phyloP scores from a whole-genome alignment of 2,329 filamentous ascomycete genomes.

The Alternaria gaisen region DNA sequence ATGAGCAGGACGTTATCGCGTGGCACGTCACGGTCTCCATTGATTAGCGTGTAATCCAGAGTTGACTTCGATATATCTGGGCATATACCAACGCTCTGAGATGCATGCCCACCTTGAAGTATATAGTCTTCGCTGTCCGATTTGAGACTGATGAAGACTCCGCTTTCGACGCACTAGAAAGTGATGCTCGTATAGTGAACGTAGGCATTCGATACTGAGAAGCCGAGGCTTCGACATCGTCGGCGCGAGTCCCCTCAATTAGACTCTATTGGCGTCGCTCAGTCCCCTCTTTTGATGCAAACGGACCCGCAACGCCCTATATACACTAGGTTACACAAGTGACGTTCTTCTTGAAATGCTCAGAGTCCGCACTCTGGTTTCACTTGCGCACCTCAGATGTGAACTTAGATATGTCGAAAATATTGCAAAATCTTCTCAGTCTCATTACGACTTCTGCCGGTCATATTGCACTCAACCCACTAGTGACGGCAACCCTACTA shows the following conservation, averaged over 20 bases:
- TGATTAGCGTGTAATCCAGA: background rate
- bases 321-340: background rate
- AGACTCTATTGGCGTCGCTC: conserved; percentile 1
- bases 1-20: background rate
- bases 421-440: conserved; percentile 25
- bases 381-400: background rate
- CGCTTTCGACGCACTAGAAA: too few species aligned
- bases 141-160: too few species aligned
- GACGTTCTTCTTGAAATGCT: background rate
- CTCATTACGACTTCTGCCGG: conserved; percentile 32
- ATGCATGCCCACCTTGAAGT: background rate
- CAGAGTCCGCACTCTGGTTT: background rate
- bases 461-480: conserved; percentile 41
- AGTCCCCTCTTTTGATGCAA: conserved; percentile 8
- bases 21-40: background rate
- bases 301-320: conserved; percentile 13
- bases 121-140: background rate
- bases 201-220: background rate
- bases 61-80: background rate
- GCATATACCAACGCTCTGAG: background rate
- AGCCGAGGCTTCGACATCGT: conserved; percentile 14
- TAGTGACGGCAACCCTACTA: conserved; percentile 41
- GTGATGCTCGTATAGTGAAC: background rate
- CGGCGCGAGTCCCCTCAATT: conserved; percentile 6
- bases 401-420: conserved; percentile 27